Evolutionary conservation across 2,329 filamentous ascomycete genomes (phyloP).

Genomic region (Ambrosiella cleistominuta): DNA sequence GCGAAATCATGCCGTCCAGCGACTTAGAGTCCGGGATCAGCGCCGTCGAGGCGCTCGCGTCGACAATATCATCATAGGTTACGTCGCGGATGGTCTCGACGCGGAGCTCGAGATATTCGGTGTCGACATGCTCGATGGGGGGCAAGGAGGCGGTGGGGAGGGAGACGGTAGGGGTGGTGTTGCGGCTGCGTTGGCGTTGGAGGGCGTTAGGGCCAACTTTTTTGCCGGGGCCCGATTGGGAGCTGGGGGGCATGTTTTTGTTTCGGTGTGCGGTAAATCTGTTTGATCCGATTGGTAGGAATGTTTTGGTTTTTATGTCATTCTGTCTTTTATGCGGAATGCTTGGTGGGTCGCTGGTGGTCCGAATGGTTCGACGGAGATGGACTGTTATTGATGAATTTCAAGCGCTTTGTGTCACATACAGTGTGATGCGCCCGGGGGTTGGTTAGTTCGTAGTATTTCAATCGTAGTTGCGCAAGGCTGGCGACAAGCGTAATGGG

Average conservation of each 20-base stretch:
- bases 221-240: constrained; percentile 47
- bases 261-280: neutral
- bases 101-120: constrained; percentile 49
- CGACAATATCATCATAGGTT: constrained; percentile 52
- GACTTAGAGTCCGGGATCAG: constrained; percentile 45
- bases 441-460: too few relatives aligned
- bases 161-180: constrained; percentile 48
- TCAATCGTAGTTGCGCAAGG: too few relatives aligned
- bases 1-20: constrained; percentile 44
- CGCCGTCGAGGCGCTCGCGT: constrained; percentile 38
- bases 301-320: neutral
- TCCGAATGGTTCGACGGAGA: neutral
- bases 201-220: constrained; percentile 43
- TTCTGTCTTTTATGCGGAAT: neutral
- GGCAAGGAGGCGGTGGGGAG: constrained; percentile 32
- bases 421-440: too few relatives aligned
- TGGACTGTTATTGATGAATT: too few relatives aligned
- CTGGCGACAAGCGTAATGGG: too few relatives aligned
- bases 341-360: neutral
- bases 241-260: constrained; percentile 36
- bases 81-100: constrained; percentile 41
- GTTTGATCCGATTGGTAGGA: neutral
- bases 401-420: too few relatives aligned
- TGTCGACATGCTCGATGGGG: constrained; percentile 36
- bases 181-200: constrained; percentile 54